Evolutionary conservation across 2,329 filamentous ascomycete genomes (phyloP).

Genomic region (Pestalotiopsis sp.): DNA sequence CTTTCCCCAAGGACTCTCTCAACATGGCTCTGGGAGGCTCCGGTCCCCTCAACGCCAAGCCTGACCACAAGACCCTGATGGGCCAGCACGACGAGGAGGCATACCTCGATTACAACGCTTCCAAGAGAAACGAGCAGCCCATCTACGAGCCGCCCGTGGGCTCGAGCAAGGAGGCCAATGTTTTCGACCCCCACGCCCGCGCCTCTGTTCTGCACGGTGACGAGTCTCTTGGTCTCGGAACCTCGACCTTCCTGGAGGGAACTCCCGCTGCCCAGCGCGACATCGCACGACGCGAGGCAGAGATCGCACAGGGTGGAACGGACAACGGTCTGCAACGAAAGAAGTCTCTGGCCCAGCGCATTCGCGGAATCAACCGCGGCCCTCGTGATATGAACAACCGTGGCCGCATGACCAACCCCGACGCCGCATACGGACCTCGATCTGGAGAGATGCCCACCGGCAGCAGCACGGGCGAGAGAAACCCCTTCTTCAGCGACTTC

Average conservation of each 20-base stretch:
- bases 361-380: conserved; percentile 81
- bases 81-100: conserved; percentile 81
- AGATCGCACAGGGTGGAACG: conserved; percentile 59
- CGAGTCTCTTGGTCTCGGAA: conserved; percentile 82
- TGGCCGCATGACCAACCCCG: conserved; percentile 61
- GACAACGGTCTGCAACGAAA: conserved; percentile 76
- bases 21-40: conserved; percentile 92
- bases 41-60: conserved; percentile 78
- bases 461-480: conserved; percentile 53
- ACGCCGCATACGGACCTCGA: conserved; percentile 45
- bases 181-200: conserved; percentile 71
- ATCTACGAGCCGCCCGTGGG: conserved; percentile 38
- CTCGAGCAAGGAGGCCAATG: conserved; percentile 43
- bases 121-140: conserved; percentile 28
- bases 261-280: conserved; percentile 82
- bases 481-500: conserved; percentile 86
- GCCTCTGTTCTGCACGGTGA: conserved; percentile 81
- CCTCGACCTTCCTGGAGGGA: conserved; percentile 93
- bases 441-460: conserved; percentile 41
- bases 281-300: conserved; percentile 76
- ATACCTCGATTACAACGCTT: conserved; percentile 74
- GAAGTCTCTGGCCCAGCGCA: conserved; percentile 91
- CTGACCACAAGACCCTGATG: conserved; percentile 88
- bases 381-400: conserved; percentile 62
- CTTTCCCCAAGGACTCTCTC: conserved; percentile 87